These are phyloP conservation scores for Pholiota conissans DNA, from an alignment of 768 basidiomycete genomes.

Conservation along the genomic window DNA sequence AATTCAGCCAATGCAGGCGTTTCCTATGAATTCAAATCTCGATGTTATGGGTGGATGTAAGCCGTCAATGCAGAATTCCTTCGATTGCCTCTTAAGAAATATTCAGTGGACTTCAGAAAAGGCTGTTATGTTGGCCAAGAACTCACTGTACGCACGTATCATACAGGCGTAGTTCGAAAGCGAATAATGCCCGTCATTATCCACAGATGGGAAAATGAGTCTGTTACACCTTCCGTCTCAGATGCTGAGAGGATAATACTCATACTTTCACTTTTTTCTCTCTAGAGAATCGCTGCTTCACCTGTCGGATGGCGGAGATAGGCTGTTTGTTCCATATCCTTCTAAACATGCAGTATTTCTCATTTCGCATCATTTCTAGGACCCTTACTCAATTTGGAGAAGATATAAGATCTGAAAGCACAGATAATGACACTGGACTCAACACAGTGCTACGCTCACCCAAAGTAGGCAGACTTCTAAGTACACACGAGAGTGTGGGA, in stretches of 20 bases:
- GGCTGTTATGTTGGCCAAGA: constrained; percentile 99
- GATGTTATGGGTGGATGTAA: constrained; percentile 93
- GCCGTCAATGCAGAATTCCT: constrained; percentile 26
- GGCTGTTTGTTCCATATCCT: too few species aligned
- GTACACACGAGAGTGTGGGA: constrained; percentile 58
- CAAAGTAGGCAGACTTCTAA: constrained; percentile 75
- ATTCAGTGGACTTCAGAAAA: constrained; percentile 87
- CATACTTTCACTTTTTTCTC: too few species aligned
- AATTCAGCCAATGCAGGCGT: constrained; percentile 71
- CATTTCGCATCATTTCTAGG: neutral
- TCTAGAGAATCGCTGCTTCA: too few species aligned
- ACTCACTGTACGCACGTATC: constrained; percentile 93
- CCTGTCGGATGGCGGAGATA: too few species aligned
- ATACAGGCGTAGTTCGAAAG: constrained; percentile 89
- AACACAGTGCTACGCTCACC: too few species aligned
- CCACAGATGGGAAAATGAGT: constrained; percentile 38
- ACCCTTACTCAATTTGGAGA: constrained; percentile 25
- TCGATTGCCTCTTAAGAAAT: constrained; percentile 11
- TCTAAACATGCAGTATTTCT: too few species aligned
- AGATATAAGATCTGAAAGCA: constrained; percentile 24
- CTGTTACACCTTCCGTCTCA: constrained; percentile 2
- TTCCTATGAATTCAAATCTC: constrained; percentile 94
- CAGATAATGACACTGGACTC: too few species aligned
- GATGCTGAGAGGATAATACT: neutral
- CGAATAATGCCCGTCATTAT: constrained; percentile 82